Percentiles rank a stretch among this genome's conserved stretches.
Conservation (phyloP, 176 grass and related monocot species). For the Oryza meyeriana region DNA sequence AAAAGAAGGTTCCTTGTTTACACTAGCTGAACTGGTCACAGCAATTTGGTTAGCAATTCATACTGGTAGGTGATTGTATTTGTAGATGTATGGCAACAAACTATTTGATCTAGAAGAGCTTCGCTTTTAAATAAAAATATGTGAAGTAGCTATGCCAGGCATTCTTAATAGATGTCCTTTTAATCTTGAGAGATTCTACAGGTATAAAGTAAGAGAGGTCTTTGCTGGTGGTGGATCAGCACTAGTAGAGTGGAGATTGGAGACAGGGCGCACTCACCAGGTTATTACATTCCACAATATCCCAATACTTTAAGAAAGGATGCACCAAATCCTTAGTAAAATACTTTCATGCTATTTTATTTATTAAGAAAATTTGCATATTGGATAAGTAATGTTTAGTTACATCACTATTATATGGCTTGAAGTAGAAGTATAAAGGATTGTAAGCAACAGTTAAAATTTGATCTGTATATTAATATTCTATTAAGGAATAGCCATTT, state of each 20-base stretch:
- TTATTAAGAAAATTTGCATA: background rate
- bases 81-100: background rate
- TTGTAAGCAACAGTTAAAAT: background rate
- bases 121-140: background rate
- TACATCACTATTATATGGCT: background rate
- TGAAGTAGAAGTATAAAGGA: background rate
- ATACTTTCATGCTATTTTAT: background rate
- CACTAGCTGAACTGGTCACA: background rate
- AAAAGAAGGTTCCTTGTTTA: background rate
- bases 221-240: slow-evolving; percentile 67
- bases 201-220: slow-evolving; percentile 83
- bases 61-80: background rate
- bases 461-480: background rate
- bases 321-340: background rate
- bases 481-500: background rate
- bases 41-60: background rate
- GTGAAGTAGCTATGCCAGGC: background rate
- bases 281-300: slow-evolving; percentile 18
- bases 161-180: background rate
- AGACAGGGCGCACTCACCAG: slow-evolving; percentile 93
- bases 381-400: background rate
- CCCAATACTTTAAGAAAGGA: background rate
- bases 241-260: slow-evolving; percentile 87
- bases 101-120: background rate
- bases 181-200: slow-evolving; percentile 23